A percentile compares a stretch with the other conserved stretches of the same genome.
These are phyloP conservation scores for Fusarium proliferatum DNA, from an alignment of 2,329 filamentous ascomycete species.

Conservation along the genomic window DNA sequence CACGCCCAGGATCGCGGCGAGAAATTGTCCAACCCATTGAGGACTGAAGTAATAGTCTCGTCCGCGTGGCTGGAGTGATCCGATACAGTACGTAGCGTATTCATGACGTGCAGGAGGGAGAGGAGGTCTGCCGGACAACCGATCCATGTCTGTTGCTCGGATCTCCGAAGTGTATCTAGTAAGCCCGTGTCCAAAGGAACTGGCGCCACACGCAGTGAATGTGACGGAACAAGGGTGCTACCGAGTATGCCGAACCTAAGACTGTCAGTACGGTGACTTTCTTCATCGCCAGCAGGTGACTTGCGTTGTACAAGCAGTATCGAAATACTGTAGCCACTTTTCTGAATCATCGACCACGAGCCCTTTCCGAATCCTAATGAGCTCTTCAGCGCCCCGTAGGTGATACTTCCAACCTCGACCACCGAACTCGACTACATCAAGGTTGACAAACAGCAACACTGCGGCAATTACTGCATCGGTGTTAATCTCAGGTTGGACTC, in stretches of 20 bases:
- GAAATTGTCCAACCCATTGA: fast-evolving
- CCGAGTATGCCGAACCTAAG: not conserved
- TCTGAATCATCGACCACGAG: fast-evolving
- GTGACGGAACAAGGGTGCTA: fast-evolving
- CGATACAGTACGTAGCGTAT: not conserved
- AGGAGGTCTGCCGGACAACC: not conserved
- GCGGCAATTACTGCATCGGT: fast-evolving
- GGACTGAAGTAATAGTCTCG: fast-evolving
- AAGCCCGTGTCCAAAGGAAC: fast-evolving
- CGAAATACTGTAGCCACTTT: not conserved
- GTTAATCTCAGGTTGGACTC: fast-evolving
- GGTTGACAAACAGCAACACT: fast-evolving
- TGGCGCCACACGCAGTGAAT: fast-evolving
- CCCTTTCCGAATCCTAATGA: not conserved
- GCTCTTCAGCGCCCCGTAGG: not conserved
- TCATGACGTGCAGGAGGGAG: fast-evolving
- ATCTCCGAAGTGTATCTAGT: fast-evolving
- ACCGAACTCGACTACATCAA: fast-evolving
- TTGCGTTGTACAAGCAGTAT: not conserved
- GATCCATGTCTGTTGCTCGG: not conserved
- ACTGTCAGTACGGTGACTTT: not conserved
- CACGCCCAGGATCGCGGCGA: not conserved
- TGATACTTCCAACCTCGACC: not conserved
- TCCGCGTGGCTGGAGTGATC: fast-evolving
- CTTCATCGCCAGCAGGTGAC: not conserved